Conservation (phyloP, 2,329 filamentous ascomycete species). For the Monosporascus sp. region DNA sequence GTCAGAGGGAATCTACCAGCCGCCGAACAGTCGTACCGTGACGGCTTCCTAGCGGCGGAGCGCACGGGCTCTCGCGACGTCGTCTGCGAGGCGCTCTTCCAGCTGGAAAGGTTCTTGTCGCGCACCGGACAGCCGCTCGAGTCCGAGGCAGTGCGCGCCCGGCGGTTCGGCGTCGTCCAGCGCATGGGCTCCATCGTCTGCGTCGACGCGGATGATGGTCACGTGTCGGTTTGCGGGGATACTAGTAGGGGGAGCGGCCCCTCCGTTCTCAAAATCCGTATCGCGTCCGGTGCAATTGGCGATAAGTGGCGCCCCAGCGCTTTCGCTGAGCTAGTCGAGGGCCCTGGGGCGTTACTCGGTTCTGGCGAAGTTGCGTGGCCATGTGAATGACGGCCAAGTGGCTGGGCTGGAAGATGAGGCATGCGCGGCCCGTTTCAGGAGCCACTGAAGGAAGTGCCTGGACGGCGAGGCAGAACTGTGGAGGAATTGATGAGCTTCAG, state of each 20-base stretch:
- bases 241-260: background rate
- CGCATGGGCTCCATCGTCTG: slow-evolving; percentile 18
- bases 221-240: background rate
- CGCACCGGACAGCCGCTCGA: slow-evolving; percentile 16
- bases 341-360: background rate
- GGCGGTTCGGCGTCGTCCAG: slow-evolving; percentile 17
- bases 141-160: slow-evolving; percentile 19
- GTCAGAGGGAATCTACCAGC: slow-evolving; percentile 14
- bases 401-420: background rate
- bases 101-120: slow-evolving; percentile 25
- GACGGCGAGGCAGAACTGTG: too few species aligned
- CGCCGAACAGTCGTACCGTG: slow-evolving; percentile 19
- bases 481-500: too few species aligned
- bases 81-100: slow-evolving; percentile 22
- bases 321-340: background rate
- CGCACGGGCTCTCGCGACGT: slow-evolving; percentile 22
- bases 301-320: background rate
- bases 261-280: background rate
- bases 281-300: background rate
- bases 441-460: background rate
- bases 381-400: background rate
- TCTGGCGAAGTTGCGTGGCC: background rate
- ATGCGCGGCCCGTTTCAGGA: background rate
- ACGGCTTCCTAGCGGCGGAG: slow-evolving; percentile 18
- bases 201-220: slow-evolving; percentile 11